phyloP scores from a whole-genome alignment of 805 yeast genomes.

The Wickerhamiella siamensis region DNA sequence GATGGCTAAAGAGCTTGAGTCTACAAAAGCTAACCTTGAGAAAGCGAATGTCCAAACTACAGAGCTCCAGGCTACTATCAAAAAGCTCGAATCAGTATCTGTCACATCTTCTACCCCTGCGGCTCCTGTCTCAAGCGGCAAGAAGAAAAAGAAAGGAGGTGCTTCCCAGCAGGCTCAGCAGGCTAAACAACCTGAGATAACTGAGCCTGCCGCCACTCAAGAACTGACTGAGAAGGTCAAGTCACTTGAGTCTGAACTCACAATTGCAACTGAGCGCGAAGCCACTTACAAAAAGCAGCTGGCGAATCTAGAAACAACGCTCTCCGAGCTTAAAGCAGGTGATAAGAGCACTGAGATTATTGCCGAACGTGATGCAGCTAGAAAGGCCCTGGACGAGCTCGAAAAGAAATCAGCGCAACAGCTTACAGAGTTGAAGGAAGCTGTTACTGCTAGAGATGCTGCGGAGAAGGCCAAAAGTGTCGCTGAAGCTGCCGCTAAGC shows the following conservation, averaged over 20 bases:
- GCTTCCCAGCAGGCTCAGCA: too few species aligned
- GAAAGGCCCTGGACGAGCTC: neutral
- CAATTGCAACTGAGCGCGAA: neutral
- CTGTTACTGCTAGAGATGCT: neutral
- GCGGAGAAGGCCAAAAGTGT: neutral
- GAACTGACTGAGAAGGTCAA: neutral
- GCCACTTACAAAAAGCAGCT: neutral
- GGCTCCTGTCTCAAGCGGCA: neutral
- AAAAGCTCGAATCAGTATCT: too few species aligned
- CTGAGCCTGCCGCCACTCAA: too few species aligned
- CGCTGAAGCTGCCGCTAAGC: conserved; percentile 4
- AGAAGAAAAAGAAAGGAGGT: neutral
- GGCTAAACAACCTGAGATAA: too few species aligned
- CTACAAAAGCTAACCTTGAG: neutral
- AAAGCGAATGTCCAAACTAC: neutral
- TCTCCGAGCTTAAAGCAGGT: neutral
- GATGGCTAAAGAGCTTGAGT: neutral
- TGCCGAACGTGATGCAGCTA: neutral
- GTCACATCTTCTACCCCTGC: neutral
- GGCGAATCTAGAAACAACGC: neutral
- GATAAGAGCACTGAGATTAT: neutral
- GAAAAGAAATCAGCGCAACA: neutral
- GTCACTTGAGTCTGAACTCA: neutral
- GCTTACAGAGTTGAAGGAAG: neutral
- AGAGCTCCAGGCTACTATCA: too few species aligned